Evolutionary conservation across 1,284 basidiomycete species (phyloP), one percentile per base, ranked within the genome.

Genomic region (Sporisorium graminicola): DNA sequence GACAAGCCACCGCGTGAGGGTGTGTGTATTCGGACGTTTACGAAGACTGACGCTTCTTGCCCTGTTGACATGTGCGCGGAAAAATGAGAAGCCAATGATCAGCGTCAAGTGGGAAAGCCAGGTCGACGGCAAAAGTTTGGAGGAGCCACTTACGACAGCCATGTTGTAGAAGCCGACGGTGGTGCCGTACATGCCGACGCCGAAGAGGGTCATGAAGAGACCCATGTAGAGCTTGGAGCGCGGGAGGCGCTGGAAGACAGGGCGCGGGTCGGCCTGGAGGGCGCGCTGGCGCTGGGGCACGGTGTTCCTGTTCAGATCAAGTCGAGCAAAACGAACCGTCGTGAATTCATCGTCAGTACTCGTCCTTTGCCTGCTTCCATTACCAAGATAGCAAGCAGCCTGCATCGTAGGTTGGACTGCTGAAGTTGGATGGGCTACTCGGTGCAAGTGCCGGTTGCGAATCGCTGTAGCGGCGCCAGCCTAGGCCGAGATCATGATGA

Each of bases 201-300:
- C 76, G 74, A 83, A 83, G 54, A 83, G 61, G 66, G 73, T 70
- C 67, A 82, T 77, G 69, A 78, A 83, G 67, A 79, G 58, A 68
- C 80, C 79, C 70, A 78, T 77, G 79, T 81, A 81, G 43, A 82
- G 77, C 40, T 69, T 65, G 20, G 80, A 81, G 57, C 80, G 71
- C 33, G 80, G 82, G 20, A 78, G 67, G 35, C 82, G 76, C 74
- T 81, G 77, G 79, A 74, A 83, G 65, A 81, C 79, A 40, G 79
- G 80, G 9, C 80, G 74, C 3, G 71, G 29, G 78, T 82, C 80
- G 50, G 79, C 76, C 77, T 83, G 82, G 55, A 76, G 78, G 27
- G 75, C 69, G 43, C 80, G 80, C 76, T 83, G 82, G 64, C 80
- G 82, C 78, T 79, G 47, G 33, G 60, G 65, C 37, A 83, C 59